Evolutionary conservation across 306 rosid species (phyloP).

Genomic region (Cicer cuneatum): DNA sequence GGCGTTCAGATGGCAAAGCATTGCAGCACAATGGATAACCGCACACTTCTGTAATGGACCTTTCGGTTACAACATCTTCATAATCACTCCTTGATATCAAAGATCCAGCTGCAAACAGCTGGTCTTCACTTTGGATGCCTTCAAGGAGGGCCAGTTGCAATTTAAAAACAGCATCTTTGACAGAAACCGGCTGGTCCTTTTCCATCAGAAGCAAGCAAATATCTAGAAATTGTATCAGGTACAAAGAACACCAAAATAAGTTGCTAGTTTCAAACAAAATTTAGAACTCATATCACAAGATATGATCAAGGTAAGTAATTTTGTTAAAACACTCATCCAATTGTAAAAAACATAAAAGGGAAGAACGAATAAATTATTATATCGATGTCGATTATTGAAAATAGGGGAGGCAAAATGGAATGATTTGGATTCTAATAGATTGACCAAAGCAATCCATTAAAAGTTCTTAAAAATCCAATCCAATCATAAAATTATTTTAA

Average conservation of each 20-base stretch:
- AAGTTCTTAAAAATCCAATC: no score
- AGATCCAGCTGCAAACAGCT: slow-evolving; percentile 78
- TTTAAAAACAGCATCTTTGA: slow-evolving; percentile 66
- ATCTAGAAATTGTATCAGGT: slow-evolving; percentile 31
- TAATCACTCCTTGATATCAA: slow-evolving; percentile 80
- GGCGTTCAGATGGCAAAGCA: slow-evolving; percentile 59
- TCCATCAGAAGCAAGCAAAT: slow-evolving; percentile 55
- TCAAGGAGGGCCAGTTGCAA: slow-evolving; percentile 74
- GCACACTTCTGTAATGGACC: slow-evolving; percentile 66
- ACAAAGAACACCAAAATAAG: slow-evolving; percentile 30
- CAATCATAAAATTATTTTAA: no score
- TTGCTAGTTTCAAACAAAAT: slow-evolving; percentile 15
- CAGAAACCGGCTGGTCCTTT: slow-evolving; percentile 47
- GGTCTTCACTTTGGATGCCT: slow-evolving; percentile 70
- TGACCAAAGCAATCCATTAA: no score
- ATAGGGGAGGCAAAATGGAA: no score
- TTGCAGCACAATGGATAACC: slow-evolving; percentile 67
- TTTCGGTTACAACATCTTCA: slow-evolving; percentile 84
- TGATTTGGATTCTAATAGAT: no score
- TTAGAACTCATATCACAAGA: neutral
- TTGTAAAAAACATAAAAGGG: slow-evolving; percentile 1
- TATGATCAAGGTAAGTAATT: slow-evolving; percentile 3
- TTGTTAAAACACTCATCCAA: slow-evolving; percentile 5
- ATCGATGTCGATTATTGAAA: neutral
- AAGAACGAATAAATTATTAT: neutral